Base-by-base conservation (phyloP, 768 basidiomycete genomes). In the Pleurotus cornucopiae region DNA sequence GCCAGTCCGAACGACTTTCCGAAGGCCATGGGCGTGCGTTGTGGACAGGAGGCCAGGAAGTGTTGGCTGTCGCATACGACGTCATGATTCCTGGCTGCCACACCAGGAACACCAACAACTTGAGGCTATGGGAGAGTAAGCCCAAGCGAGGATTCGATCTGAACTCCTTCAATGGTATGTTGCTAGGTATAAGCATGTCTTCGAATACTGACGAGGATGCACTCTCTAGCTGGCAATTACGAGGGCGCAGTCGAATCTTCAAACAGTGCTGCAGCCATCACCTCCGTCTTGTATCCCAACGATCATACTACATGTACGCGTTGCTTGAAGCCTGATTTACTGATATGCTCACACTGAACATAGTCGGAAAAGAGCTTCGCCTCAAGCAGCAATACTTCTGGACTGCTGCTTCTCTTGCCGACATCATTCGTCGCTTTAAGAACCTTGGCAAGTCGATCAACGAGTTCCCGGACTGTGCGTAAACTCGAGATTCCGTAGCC, bases 321-420 rank as follows among this genome's bases (percentile, higher is more conserved):
- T 30, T 14, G 16, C 46, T 14, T 18, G 6, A 37, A 7, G n/a
- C 30, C 6, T 6, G 23, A 30, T 30, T 5, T 47, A 13, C 39
- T 43, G 45, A 41, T 2, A 6, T 6, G 55, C 18, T 6, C 53
- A 43, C 39, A 51, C 55, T 14, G 9, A 47, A 41, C n/a, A 18
- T 58, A 90, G 89, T 89, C 56, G 91, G 91, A 55, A 92, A 92
- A 65, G 91, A 92, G 67, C 73, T 92, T 20, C 85, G 96, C 55
- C 79, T 98, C 61, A 95, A 96, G 76, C 96, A 98, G 64, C 96
- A 99, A 74, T 95, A 95, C 73, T 91, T 97, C 75, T 89, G 93
- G 93, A 93, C 91, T 41, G 85, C 90, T 47, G 89, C 94, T 25
- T 88, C 86, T 68, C 78, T 94, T 47, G 81, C 84, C 47, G 96